Evolutionary conservation across 225 moss, liverwort and hornwort species (phyloP), one percentile per base, ranked within the genome.

Genomic region (Bryum argenteum): DNA sequence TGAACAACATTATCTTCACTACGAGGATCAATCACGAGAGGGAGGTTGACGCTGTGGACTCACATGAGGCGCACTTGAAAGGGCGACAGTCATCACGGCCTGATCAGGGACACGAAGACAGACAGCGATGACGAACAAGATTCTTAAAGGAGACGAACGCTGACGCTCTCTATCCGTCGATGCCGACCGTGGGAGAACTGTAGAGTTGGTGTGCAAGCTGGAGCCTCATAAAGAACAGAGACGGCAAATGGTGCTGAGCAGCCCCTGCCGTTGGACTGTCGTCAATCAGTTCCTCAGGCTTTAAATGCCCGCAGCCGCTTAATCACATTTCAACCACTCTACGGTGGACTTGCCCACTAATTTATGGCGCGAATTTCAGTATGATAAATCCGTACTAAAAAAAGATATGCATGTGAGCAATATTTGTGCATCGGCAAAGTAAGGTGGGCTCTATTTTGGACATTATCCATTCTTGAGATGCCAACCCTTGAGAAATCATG

Each of bases 21-120:
- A 11, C 21, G 18, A 47, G 63, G 8, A 13, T 9, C 10, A 44
- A 28, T 66, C 50, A 82, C 61, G 61, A 56, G 0, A 70, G 38
- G 4, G 8, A 17, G 4, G 8, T 21, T 20, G 64, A 68, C 77
- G 17, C 72, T 69, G 47, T 21, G 48, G 40, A 43, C 70, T 80
- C 77, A 80, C 80, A 74, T 79, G 74, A 80, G 73, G 66, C 69
- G 61, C 65, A 28, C 39, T 76, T 44, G 61, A 22, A 18, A 26
- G 39, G 63, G 56, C 50, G 73, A 45, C 83, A 76, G 78, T 64
- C 63, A 45, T 58, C 69, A 43, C 42, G 5, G 51, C 50, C 16
- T 48, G 68, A 52, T 44, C 65, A 75, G 33, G 28, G 22, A 18
- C 5, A 39, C 0, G 28, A 4, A 7, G 0, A 2, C 13, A 8